Percentiles rank a stretch among this genome's conserved stretches.
Evolutionary conservation across 2,329 filamentous ascomycete species (phyloP).

Genomic region (Orbilia javanica): DNA sequence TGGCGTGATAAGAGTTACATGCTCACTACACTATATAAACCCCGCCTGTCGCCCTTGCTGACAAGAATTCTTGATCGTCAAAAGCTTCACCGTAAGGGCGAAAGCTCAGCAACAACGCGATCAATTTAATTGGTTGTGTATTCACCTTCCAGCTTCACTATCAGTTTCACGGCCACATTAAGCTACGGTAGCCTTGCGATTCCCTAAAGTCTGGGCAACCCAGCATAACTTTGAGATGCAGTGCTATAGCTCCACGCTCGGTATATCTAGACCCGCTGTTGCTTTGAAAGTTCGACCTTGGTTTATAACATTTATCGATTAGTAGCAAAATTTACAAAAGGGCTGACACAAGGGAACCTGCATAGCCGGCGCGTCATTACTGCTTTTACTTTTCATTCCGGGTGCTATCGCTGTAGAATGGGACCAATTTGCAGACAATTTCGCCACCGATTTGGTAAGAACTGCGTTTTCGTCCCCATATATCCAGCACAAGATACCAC

Average conservation of each 20-base stretch:
- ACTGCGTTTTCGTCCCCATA: neutral
- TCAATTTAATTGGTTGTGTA: no score
- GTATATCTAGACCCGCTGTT: neutral
- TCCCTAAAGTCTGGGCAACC: neutral
- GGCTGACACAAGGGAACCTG: neutral
- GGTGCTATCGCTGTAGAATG: constrained; percentile 1
- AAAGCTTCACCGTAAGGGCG: no score
- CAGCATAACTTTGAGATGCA: neutral
- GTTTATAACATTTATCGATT: neutral
- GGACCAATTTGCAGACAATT: constrained; percentile 34
- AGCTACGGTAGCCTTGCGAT: neutral
- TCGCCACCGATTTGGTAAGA: constrained; percentile 34
- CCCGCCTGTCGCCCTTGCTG: no score
- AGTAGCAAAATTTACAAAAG: neutral
- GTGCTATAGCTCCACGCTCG: neutral
- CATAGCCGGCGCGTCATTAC: neutral
- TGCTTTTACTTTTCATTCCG: neutral
- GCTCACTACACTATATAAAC: no score
- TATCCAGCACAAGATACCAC: neutral
- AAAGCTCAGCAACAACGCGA: no score
- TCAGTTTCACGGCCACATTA: neutral
- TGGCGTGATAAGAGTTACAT: no score
- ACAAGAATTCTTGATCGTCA: no score
- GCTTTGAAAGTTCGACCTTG: neutral
- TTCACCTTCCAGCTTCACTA: no score